These are phyloP conservation scores for Neurospora terricola DNA, from an alignment of 495 filamentous ascomycete species.

Conservation along the genomic window DNA sequence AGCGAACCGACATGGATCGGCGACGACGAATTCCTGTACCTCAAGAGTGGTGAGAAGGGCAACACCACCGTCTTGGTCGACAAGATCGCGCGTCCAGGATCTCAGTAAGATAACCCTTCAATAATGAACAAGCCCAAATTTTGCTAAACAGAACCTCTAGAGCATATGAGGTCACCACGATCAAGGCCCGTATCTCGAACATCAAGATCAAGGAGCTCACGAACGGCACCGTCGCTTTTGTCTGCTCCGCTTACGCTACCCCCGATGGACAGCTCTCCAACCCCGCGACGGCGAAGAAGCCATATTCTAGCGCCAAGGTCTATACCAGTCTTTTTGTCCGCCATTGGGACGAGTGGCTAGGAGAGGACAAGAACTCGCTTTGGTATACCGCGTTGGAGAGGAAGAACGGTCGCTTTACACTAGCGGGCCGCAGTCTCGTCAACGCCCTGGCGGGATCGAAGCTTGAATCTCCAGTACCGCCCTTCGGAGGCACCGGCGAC, in stretches of 20 bases:
- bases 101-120: neutral
- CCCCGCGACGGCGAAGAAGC: slow-evolving; percentile 42
- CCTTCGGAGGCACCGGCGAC: slow-evolving; percentile 45
- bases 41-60: slow-evolving; percentile 56
- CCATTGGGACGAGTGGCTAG: slow-evolving; percentile 67
- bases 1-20: slow-evolving; percentile 72
- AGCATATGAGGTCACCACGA: slow-evolving; percentile 47
- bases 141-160: slow-evolving; percentile 1
- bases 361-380: slow-evolving; percentile 58
- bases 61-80: slow-evolving; percentile 54
- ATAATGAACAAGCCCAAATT: neutral
- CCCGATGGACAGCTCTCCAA: slow-evolving; percentile 55
- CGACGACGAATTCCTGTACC: slow-evolving; percentile 54
- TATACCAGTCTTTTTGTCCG: slow-evolving; percentile 64
- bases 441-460: slow-evolving; percentile 50
- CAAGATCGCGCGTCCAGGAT: slow-evolving; percentile 26
- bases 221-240: slow-evolving; percentile 57
- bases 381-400: slow-evolving; percentile 60
- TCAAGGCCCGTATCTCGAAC: slow-evolving; percentile 62
- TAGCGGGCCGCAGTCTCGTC: slow-evolving; percentile 31
- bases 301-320: slow-evolving; percentile 49
- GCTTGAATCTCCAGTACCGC: slow-evolving; percentile 52
- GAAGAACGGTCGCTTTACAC: slow-evolving; percentile 28
- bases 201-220: slow-evolving; percentile 58
- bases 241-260: slow-evolving; percentile 52